Evolutionary conservation across 345 rosid genomes (phyloP), one percentile per base, ranked within the genome.

Genomic region (Populus simonii): DNA sequence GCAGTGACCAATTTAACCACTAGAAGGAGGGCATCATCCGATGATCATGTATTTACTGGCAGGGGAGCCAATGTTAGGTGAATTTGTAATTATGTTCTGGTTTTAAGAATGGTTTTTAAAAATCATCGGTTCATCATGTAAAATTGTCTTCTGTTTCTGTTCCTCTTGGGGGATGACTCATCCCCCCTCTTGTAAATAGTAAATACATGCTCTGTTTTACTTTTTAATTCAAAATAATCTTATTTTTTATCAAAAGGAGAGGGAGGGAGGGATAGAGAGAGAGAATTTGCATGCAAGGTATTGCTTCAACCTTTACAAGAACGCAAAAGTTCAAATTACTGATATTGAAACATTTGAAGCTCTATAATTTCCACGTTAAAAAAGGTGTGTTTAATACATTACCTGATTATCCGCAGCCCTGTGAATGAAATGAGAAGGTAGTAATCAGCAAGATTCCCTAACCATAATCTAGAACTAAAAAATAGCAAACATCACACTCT

Each of bases 351-450:
- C 59, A 47, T 15, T 47, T 47, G 1, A 47, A 47, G 51, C 6
- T 47, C 51, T 47, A 47, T 47, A 47, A 47, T 47, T 47, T 47
- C 51, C 51, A 47, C 51, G 13, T 47, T 13, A 47, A 47, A 47
- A 13, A 47, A 47, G 51, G 51, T 3, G 51, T 11, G 51, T 13
- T 39, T 15, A 18, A 47, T 47, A 47, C 27, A 18, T 65, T 87
- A 93, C 98, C 94, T 93, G 98, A 85, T 89, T 93, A 86, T 96
- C 99, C 13, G 78, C 85, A 74, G 99, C 99, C 96, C 99, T 93
- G 94, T 87, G 85, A 29, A 80, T 45, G 61, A 80, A 79, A 82
- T 53, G 68, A 69, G 47, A 77, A 63, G 49, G 22, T 6, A 62
- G 23, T 49, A 59, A 70, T 82, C 45, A 84, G 79, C 55, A 67